These are phyloP conservation scores for Trifolium pratense DNA, from an alignment of 306 rosid species.

Conservation along the genomic window DNA sequence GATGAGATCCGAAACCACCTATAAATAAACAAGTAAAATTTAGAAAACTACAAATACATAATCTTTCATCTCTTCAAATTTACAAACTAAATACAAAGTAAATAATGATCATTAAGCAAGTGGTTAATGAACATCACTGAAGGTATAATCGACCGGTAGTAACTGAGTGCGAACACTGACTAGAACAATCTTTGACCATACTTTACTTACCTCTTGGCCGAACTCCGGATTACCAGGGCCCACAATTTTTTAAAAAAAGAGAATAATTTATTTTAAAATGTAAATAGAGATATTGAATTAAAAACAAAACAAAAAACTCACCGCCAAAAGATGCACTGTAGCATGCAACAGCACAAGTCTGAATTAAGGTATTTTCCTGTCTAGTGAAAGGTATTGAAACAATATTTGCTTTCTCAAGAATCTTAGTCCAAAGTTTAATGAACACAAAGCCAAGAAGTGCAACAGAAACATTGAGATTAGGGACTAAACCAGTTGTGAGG, in stretches of 20 bases:
- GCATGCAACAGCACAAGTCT: conserved; percentile 94
- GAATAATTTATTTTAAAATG: neutral
- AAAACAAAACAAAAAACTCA: conserved; percentile 32
- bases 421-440: conserved; percentile 67
- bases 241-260: too few relatives aligned
- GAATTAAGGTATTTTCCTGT: conserved; percentile 88
- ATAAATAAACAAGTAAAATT: conserved; percentile 33
- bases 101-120: neutral
- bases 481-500: conserved; percentile 87
- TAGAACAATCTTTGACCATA: neutral
- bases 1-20: conserved; percentile 94
- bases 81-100: neutral
- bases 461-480: conserved; percentile 90
- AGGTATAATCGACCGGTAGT: neutral
- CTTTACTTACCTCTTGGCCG: neutral
- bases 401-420: conserved; percentile 74
- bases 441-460: conserved; percentile 91
- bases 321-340: conserved; percentile 86
- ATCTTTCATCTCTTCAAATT: neutral
- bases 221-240: neutral
- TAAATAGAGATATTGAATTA: neutral
- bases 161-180: neutral
- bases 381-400: conserved; percentile 77
- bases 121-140: neutral
- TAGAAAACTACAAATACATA: neutral